Percentiles rank a stretch among this genome's conserved stretches.
Evolutionary conservation across 108 stramenopile species (phyloP).

Genomic region (Skeletonema potamos): DNA sequence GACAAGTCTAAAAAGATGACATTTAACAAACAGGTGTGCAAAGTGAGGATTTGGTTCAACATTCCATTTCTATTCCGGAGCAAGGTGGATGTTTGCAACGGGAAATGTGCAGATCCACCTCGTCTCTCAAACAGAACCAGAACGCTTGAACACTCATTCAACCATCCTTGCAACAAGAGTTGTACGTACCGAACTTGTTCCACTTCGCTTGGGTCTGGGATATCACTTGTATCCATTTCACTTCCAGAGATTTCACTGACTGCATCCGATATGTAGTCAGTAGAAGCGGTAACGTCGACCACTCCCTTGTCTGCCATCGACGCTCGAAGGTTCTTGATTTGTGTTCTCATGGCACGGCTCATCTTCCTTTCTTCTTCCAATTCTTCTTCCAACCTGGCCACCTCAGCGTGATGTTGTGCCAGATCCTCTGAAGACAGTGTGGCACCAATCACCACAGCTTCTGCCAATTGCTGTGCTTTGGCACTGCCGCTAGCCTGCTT

Average conservation of each 20-base stretch:
- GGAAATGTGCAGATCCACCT: background rate
- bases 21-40: slow-evolving; percentile 26
- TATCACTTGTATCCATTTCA: slow-evolving; percentile 38
- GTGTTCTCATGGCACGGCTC: slow-evolving; percentile 73
- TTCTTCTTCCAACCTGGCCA: slow-evolving; percentile 72
- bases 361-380: slow-evolving; percentile 71
- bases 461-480: slow-evolving; percentile 28
- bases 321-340: slow-evolving; percentile 80
- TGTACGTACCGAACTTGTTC: slow-evolving; percentile 40
- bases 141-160: slow-evolving; percentile 18
- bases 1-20: slow-evolving; percentile 29
- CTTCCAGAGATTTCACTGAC: slow-evolving; percentile 50
- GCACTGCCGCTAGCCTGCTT: slow-evolving; percentile 2
- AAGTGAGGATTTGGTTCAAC: slow-evolving; percentile 1
- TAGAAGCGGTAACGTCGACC: slow-evolving; percentile 57
- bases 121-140: slow-evolving; percentile 6
- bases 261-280: slow-evolving; percentile 33
- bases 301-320: slow-evolving; percentile 71
- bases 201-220: slow-evolving; percentile 26
- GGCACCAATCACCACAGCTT: slow-evolving; percentile 52
- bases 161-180: background rate
- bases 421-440: slow-evolving; percentile 74
- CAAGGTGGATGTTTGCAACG: background rate
- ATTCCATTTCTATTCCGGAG: slow-evolving; percentile 23
- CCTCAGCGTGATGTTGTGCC: slow-evolving; percentile 64